Conservation (phyloP, 176 grass and related monocot species). For the Zoysia japonica region DNA sequence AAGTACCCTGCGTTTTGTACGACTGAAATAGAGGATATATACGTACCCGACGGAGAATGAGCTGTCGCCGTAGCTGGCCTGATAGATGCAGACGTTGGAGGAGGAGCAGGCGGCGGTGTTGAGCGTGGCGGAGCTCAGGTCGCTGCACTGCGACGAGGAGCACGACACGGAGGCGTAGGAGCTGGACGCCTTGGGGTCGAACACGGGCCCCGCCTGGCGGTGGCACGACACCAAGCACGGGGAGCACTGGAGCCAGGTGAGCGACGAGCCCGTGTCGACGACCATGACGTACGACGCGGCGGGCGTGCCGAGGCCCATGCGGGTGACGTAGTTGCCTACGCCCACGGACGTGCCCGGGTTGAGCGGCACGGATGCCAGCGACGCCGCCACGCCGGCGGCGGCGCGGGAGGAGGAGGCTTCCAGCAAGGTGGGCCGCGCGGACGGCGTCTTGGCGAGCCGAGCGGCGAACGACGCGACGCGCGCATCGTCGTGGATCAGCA, state of each 20-base stretch:
- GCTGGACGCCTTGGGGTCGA: conserved; percentile 65
- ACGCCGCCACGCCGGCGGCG: background rate
- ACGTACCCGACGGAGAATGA: conserved; percentile 73
- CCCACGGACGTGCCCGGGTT: conserved; percentile 60
- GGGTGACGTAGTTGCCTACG: conserved; percentile 75
- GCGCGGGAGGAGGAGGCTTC: background rate
- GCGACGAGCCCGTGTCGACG: conserved; percentile 76
- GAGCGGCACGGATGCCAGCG: conserved; percentile 68
- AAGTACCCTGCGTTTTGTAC: background rate
- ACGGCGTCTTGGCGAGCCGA: conserved; percentile 55
- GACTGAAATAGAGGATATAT: background rate
- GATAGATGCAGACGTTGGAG: conserved; percentile 71
- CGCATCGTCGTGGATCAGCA: conserved; percentile 59
- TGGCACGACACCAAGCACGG: conserved; percentile 68
- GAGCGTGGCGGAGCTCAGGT: conserved; percentile 65
- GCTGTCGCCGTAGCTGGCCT: conserved; percentile 85
- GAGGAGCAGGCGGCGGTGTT: conserved; percentile 60
- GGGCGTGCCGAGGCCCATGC: conserved; percentile 70
- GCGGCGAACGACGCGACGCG: conserved; percentile 60
- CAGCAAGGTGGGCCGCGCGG: conserved; percentile 40
- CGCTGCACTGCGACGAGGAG: conserved; percentile 56
- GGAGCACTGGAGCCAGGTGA: conserved; percentile 85
- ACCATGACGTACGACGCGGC: conserved; percentile 62
- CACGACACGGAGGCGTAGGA: conserved; percentile 63
- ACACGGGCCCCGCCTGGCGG: conserved; percentile 54